Percentiles rank a stretch among this genome's conserved stretches.
These are phyloP conservation scores for Straminergon stramineum DNA, from an alignment of 225 moss, liverwort and hornwort genomes.

Conservation along the genomic window DNA sequence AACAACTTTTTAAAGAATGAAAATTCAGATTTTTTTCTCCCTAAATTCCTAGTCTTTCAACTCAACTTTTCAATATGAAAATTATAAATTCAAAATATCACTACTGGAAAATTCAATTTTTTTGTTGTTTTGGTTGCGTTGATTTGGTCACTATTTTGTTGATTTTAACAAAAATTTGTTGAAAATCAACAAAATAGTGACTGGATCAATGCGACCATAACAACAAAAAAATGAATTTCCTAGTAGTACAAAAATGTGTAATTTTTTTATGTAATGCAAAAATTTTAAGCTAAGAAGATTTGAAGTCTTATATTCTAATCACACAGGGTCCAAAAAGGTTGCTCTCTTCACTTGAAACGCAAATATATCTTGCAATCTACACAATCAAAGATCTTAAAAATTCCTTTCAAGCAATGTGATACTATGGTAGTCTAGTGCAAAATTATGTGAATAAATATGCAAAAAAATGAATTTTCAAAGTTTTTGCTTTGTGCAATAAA, in stretches of 20 bases:
- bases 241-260: no score
- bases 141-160: no score
- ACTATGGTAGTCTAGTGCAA: not conserved
- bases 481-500: not conserved
- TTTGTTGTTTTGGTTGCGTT: no score
- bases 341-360: not conserved
- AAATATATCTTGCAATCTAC: not conserved
- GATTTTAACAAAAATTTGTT: no score
- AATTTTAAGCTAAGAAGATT: no score
- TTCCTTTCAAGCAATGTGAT: not conserved
- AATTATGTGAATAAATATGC: fast-evolving
- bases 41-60: not conserved
- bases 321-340: fast-evolving
- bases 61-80: not conserved
- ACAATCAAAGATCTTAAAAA: not conserved
- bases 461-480: not conserved
- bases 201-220: no score
- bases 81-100: not conserved
- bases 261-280: fast-evolving
- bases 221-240: no score
- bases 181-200: no score
- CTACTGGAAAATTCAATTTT: no score
- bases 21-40: not conserved
- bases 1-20: not conserved
- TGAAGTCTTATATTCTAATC: not conserved